Conservation (phyloP, 2,329 filamentous ascomycete genomes). For the Truncatella angustata region DNA sequence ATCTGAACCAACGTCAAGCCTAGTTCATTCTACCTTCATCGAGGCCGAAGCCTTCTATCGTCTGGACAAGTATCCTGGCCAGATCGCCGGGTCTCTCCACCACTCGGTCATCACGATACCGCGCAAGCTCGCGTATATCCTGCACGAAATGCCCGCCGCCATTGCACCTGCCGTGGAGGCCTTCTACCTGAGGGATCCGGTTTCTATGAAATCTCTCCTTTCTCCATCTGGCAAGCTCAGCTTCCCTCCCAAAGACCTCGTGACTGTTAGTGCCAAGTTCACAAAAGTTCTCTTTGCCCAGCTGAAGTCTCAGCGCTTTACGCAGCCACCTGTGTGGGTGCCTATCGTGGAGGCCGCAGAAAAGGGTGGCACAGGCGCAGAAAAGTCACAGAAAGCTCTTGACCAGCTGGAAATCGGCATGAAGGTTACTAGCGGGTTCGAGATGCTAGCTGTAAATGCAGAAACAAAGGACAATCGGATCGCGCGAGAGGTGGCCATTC, state of each 20-base stretch:
- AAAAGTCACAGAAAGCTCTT: slow-evolving; percentile 25
- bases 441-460: slow-evolving; percentile 74
- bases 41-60: slow-evolving; percentile 91
- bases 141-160: slow-evolving; percentile 72
- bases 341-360: slow-evolving; percentile 30
- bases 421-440: slow-evolving; percentile 87
- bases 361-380: slow-evolving; percentile 13
- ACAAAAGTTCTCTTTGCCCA: slow-evolving; percentile 91
- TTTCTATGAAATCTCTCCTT: slow-evolving; percentile 68
- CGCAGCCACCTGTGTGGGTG: slow-evolving; percentile 56
- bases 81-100: slow-evolving; percentile 75
- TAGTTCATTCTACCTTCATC: slow-evolving; percentile 71
- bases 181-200: slow-evolving; percentile 87
- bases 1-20: slow-evolving; percentile 45
- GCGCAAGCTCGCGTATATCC: slow-evolving; percentile 74
- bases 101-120: slow-evolving; percentile 72
- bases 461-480: slow-evolving; percentile 66
- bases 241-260: slow-evolving; percentile 77
- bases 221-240: slow-evolving; percentile 50
- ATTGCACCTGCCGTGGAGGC: slow-evolving; percentile 84
- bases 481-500: slow-evolving; percentile 72
- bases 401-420: slow-evolving; percentile 70
- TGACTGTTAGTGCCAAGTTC: slow-evolving; percentile 76
- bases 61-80: slow-evolving; percentile 76
- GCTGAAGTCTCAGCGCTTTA: slow-evolving; percentile 80